Evolutionary conservation across 1,139 yeast genomes (phyloP).

Genomic region (Blastobotrys capitulatus): DNA sequence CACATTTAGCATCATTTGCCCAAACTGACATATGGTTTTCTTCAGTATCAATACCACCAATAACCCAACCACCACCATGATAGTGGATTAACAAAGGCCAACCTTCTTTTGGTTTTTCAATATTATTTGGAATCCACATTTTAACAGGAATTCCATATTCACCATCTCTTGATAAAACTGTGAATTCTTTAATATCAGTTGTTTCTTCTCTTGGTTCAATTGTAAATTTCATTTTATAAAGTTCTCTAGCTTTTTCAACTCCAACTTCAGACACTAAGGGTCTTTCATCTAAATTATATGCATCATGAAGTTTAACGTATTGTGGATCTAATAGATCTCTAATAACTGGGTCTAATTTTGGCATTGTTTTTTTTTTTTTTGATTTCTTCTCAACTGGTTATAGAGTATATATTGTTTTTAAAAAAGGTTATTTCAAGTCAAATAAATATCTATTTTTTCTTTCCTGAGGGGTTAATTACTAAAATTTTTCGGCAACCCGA

Average conservation of each 20-base stretch:
- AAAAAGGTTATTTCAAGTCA: too few species aligned
- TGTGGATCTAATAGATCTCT: constrained; percentile 5
- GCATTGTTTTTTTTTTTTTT: neutral
- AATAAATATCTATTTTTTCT: too few species aligned
- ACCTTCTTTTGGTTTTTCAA: constrained; percentile 7
- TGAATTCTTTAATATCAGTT: neutral
- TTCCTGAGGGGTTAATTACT: too few species aligned
- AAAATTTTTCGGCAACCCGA: too few species aligned
- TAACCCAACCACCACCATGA: constrained; percentile 14
- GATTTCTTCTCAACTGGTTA: too few species aligned
- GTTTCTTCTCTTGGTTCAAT: neutral
- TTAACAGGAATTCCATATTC: neutral
- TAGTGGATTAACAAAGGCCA: constrained; percentile 11
- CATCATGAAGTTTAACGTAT: constrained; percentile 7
- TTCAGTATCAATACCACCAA: constrained; percentile 9
- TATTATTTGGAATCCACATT: neutral
- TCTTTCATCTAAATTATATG: neutral
- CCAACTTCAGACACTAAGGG: constrained; percentile 1
- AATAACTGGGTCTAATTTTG: constrained; percentile 5
- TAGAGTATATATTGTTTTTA: too few species aligned
- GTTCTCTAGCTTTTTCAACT: constrained; percentile 4
- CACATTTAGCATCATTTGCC: constrained; percentile 10
- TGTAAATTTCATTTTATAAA: constrained; percentile 1
- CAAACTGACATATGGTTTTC: constrained; percentile 6
- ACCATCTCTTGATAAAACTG: neutral